A percentile compares a stretch with the other conserved stretches of the same genome.
phyloP scores from a whole-genome alignment of 2,329 filamentous ascomycete species.

The Lecanicillium sp. region DNA sequence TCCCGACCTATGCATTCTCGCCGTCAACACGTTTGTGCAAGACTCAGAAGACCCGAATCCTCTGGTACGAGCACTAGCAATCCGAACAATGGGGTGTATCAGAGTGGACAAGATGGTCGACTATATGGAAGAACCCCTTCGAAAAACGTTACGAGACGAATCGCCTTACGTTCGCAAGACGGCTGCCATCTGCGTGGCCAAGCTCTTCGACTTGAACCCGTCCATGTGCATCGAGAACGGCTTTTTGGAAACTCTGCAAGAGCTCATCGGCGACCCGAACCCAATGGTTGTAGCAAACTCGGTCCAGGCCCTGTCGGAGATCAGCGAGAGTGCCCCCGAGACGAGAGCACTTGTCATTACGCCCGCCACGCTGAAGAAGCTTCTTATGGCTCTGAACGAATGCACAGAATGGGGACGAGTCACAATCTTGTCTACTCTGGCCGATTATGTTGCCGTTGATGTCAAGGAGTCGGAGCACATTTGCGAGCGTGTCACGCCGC shows the following conservation, averaged over 20 bases:
- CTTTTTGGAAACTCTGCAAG: conserved; percentile 87
- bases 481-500: conserved; percentile 89
- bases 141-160: conserved; percentile 94
- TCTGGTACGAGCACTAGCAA: conserved; percentile 85
- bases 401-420: conserved; percentile 98
- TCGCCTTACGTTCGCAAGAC: conserved; percentile 98
- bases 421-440: conserved; percentile 82
- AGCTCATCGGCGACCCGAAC: conserved; percentile 94
- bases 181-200: conserved; percentile 93
- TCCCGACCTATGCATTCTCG: conserved; percentile 94
- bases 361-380: conserved; percentile 79
- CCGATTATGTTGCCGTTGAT: conserved; percentile 80
- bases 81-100: conserved; percentile 98
- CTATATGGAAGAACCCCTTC: conserved; percentile 96
- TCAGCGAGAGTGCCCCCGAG: conserved; percentile 82
- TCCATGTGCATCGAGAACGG: conserved; percentile 92
- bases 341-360: conserved; percentile 81
- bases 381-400: conserved; percentile 93
- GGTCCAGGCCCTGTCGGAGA: conserved; percentile 88
- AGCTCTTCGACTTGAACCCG: conserved; percentile 93
- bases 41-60: conserved; percentile 98
- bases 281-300: conserved; percentile 99
- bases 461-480: conserved; percentile 97
- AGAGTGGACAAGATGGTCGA: conserved; percentile 99
- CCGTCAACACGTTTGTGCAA: conserved; percentile 98